A percentile compares a stretch with the other conserved stretches of the same genome.
Evolutionary conservation across 306 rosid species (phyloP).

Genomic region (Castanea mollissima): DNA sequence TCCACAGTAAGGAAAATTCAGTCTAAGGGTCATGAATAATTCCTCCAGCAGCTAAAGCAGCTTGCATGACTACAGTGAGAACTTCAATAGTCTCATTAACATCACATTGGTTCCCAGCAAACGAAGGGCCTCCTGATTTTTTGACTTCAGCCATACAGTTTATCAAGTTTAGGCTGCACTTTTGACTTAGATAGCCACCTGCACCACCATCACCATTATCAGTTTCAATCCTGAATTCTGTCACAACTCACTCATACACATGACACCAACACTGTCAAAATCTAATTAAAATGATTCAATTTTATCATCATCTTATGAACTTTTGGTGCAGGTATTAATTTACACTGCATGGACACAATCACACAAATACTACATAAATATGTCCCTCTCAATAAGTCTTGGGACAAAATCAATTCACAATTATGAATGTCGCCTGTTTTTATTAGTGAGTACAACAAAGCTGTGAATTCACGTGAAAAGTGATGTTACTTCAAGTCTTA

Average conservation of each 20-base stretch:
- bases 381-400: too few species aligned
- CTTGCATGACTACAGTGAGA: slow-evolving; percentile 74
- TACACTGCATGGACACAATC: too few species aligned
- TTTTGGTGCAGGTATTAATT: too few species aligned
- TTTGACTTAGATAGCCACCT: slow-evolving; percentile 91
- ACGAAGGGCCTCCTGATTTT: slow-evolving; percentile 36
- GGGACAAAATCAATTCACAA: too few species aligned
- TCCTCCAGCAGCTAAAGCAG: slow-evolving; percentile 88
- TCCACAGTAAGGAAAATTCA: background rate
- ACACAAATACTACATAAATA: too few species aligned
- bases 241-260: background rate
- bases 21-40: slow-evolving; percentile 70
- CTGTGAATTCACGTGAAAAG: too few species aligned
- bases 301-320: too few species aligned
- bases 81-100: slow-evolving; percentile 63
- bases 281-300: too few species aligned
- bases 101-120: slow-evolving; percentile 71
- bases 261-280: too few species aligned
- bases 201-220: slow-evolving; percentile 20
- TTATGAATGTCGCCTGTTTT: too few species aligned
- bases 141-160: slow-evolving; percentile 70
- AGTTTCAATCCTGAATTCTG: background rate
- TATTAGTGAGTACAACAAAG: too few species aligned
- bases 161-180: slow-evolving; percentile 74
- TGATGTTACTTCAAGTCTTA: too few species aligned